Percentiles rank a stretch among this genome's conserved stretches.
These are phyloP conservation scores for Yarrowia sp. DNA, from an alignment of 805 yeast genomes.

Conservation along the genomic window DNA sequence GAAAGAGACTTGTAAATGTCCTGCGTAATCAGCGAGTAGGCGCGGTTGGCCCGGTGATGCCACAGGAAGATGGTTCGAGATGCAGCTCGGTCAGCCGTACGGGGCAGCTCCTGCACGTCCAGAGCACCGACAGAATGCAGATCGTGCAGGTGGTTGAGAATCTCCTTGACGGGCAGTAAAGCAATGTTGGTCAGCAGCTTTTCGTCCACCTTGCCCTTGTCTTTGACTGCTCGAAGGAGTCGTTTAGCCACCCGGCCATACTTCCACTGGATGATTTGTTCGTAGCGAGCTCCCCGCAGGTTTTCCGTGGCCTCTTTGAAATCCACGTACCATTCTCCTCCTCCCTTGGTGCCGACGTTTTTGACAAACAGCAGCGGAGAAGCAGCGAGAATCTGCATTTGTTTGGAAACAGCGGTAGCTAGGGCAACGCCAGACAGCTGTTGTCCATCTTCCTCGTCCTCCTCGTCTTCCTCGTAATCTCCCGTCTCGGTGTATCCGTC, in stretches of 20 bases:
- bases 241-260: constrained; percentile 57
- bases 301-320: constrained; percentile 35
- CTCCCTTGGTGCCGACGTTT: constrained; percentile 53
- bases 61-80: constrained; percentile 81
- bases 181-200: constrained; percentile 73
- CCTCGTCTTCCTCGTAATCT: constrained; percentile 27
- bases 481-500: constrained; percentile 29
- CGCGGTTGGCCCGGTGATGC: constrained; percentile 58
- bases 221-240: constrained; percentile 71
- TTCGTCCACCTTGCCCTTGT: constrained; percentile 73
- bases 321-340: constrained; percentile 44
- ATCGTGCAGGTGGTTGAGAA: constrained; percentile 65
- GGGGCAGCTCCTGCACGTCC: constrained; percentile 91
- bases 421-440: constrained; percentile 33
- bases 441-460: constrained; percentile 32
- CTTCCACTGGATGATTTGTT: constrained; percentile 37
- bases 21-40: constrained; percentile 47
- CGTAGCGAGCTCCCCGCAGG: constrained; percentile 37
- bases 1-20: constrained; percentile 51
- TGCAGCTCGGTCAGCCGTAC: constrained; percentile 88
- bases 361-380: constrained; percentile 57
- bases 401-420: constrained; percentile 48
- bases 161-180: constrained; percentile 70
- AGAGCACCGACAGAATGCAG: constrained; percentile 66
- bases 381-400: constrained; percentile 61